A percentile compares a stretch with the other conserved stretches of the same genome.
Conservation (phyloP, 2,329 filamentous ascomycete species). For the Aspergillus niger region DNA sequence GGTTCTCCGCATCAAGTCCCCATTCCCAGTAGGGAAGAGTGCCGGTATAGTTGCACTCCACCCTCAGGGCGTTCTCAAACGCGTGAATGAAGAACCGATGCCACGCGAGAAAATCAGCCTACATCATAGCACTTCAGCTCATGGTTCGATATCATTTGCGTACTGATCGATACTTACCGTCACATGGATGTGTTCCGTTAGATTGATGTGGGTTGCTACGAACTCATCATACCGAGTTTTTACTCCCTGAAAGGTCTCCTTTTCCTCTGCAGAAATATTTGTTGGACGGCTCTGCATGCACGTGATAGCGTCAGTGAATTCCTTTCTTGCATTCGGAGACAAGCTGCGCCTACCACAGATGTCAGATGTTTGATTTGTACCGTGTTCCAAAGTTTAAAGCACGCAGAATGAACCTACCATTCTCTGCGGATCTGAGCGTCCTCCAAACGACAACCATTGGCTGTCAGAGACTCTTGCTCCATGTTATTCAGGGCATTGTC, state of each 20-base stretch:
- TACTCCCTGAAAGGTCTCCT: background rate
- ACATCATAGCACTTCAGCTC: background rate
- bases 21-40: constrained; percentile 13
- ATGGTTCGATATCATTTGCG: background rate
- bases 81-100: constrained; percentile 11
- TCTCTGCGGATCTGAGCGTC: background rate
- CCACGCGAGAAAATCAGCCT: constrained; percentile 12
- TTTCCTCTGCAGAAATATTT: background rate
- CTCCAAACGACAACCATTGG: background rate
- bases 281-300: background rate
- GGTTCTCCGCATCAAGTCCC: background rate
- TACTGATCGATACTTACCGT: background rate
- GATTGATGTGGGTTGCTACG: constrained; percentile 1
- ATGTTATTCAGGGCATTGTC: background rate
- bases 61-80: constrained; percentile 5
- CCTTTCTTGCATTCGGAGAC: background rate
- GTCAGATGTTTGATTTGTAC: background rate
- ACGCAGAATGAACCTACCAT: background rate
- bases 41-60: constrained; percentile 10
- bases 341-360: background rate
- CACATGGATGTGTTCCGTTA: background rate
- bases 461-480: background rate
- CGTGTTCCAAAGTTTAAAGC: background rate
- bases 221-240: constrained; percentile 1
- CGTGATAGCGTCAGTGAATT: background rate